Conservation (phyloP, 306 rosid genomes). For the Medicago truncatula region MtrunA17r5.0-ANR NC_053045.1:59001-59500, state of each 20-base stretch:
- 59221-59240: constrained; percentile 3
- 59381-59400: constrained; percentile 2
- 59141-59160: constrained; percentile 15
- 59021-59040: constrained; percentile 97
- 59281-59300: not conserved
- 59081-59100: constrained; percentile 36
- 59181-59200: constrained; percentile 15
- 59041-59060: constrained; percentile 84
- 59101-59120: constrained; percentile 16
- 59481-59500: constrained; percentile 98
- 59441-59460: constrained; percentile 73
- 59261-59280: not conserved
- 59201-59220: constrained; percentile 9
- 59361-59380: not conserved
- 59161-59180: not conserved
- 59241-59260: constrained; percentile 22
- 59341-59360: not conserved
- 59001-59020: constrained; percentile 79
- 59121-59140: constrained; percentile 16
- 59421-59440: constrained; percentile 62
- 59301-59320: not conserved
- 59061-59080: constrained; percentile 72
- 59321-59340: constrained; percentile 15
- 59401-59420: constrained; percentile 16
- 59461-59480: constrained; percentile 95